phyloP scores from a whole-genome alignment of 768 basidiomycete species.

The Trametopsis cervina region DNA sequence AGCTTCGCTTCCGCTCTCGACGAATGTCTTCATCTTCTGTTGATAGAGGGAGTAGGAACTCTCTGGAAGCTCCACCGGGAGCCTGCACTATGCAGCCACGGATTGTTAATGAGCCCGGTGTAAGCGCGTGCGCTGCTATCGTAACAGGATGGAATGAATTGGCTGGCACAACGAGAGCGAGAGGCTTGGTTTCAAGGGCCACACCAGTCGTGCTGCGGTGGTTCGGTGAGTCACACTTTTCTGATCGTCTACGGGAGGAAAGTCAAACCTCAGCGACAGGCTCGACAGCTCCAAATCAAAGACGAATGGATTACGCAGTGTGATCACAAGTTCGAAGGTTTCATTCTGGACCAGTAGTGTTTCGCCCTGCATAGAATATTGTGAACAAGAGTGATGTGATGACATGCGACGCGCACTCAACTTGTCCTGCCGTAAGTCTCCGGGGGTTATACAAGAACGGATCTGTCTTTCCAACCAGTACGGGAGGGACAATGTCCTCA shows the following conservation, averaged over 20 bases:
- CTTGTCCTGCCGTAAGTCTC: slow-evolving; percentile 50
- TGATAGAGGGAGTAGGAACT: slow-evolving; percentile 70
- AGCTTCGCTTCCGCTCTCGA: slow-evolving; percentile 47
- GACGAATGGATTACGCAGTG: slow-evolving; percentile 85
- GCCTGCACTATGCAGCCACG: slow-evolving; percentile 78
- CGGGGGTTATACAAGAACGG: slow-evolving; percentile 93
- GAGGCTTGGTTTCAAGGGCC: slow-evolving; percentile 57
- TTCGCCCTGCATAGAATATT: slow-evolving; percentile 36
- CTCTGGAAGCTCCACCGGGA: slow-evolving; percentile 60
- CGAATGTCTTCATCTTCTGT: slow-evolving; percentile 66
- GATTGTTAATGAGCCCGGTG: slow-evolving; percentile 60
- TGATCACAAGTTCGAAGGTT: slow-evolving; percentile 70
- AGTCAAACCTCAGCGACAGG: slow-evolving; percentile 66
- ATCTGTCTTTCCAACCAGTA: slow-evolving; percentile 56
- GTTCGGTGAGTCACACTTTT: neutral
- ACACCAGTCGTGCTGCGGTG: slow-evolving; percentile 71
- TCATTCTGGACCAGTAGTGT: slow-evolving; percentile 78
- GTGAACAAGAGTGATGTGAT: neutral
- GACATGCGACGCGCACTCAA: slow-evolving; percentile 20
- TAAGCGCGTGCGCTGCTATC: slow-evolving; percentile 57
- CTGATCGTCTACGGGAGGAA: neutral
- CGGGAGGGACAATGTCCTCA: slow-evolving; percentile 31
- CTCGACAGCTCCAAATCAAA: slow-evolving; percentile 88
- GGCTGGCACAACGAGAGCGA: slow-evolving; percentile 64
- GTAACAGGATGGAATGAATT: slow-evolving; percentile 67